Percentiles rank a stretch among this genome's conserved stretches.
Evolutionary conservation across 192 early-diverging fungal genomes (phyloP).

Genomic region (Linnemannia elongata): DNA sequence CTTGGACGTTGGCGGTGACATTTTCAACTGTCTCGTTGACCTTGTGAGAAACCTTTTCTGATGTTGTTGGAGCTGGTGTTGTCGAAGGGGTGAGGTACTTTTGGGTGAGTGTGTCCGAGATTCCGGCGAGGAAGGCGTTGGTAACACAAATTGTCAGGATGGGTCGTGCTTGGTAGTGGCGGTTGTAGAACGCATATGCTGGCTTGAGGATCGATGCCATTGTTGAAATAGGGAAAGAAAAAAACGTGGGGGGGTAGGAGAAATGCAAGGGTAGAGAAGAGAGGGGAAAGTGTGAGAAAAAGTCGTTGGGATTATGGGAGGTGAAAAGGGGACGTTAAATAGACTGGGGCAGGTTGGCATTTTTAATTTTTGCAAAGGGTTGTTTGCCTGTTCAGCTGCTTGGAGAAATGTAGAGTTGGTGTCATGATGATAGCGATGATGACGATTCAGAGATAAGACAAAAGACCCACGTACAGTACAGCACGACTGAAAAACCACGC

Average conservation of each 20-base stretch:
- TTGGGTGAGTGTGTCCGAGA: conserved; percentile 78
- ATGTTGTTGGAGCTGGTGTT: conserved; percentile 18
- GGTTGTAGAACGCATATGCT: conserved; percentile 56
- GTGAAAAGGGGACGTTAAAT: not conserved
- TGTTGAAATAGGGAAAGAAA: not conserved
- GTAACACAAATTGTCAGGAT: conserved; percentile 75
- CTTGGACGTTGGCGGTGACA: conserved; percentile 6
- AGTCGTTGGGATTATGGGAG: not conserved
- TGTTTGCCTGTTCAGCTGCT: not conserved
- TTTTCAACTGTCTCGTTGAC: not conserved
- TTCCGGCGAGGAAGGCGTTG: conserved; percentile 74
- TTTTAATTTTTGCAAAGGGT: not conserved
- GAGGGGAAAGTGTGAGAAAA: not conserved
- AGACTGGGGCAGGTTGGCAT: not conserved
- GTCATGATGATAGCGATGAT: not conserved
- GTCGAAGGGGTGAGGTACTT: conserved; percentile 32
- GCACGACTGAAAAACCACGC: not conserved
- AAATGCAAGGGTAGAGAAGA: not conserved
- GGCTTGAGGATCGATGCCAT: conserved; percentile 38
- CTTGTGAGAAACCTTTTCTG: conserved; percentile 5
- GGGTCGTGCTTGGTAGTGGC: conserved; percentile 66
- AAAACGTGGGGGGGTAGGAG: not conserved
- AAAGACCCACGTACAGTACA: not conserved
- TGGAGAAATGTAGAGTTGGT: not conserved
- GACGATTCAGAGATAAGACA: not conserved